Base-by-base conservation (phyloP, 345 rosid genomes). In the Leavenworthia alabamica region DNA sequence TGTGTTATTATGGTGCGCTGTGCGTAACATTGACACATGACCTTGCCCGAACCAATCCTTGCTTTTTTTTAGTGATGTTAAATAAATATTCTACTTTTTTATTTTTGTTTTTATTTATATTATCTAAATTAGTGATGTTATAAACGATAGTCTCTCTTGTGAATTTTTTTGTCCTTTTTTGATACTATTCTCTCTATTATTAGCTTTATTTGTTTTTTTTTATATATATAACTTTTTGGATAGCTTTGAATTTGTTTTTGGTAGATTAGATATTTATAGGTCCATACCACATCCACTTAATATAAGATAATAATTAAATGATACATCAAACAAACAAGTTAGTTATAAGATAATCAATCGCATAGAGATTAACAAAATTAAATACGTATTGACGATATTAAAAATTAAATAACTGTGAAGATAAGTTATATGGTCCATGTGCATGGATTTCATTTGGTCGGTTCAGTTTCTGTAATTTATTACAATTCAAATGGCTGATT, bases 401-500 rank as follows among this genome's bases (percentile, higher is more conserved):
- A 24, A 60, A 15, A 42, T 2, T 31, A 15, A 22, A 22, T 33
- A 51, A 43, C 16, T 44, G 39, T 10, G 20, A 32, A 37, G 64
- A 37, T 37, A 54, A 62, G 56, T 45, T 10, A 46, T 62, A 56
- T 47, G 68, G 64, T 54, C 59, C 74, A 70, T 70, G 74, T 70
- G 74, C 40, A 54, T 40, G 13, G 50, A 54, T 69, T 70, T 55
- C 74, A 62, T 62, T 10, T n/a, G 68, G 74, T 62, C 74, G 74
- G 74, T 39, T 54, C 45, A 14, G 7, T 46, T 56, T 26, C 26
- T 4, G 13, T 22, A 3, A 12, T 4, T 60, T 45, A 41, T 40
- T 56, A 10, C 40, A 23, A 14, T 10, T 56, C 6, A 13, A 26
- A 40, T 6, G 31, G 14, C n/a, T n/a, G 15, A 29, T 15, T 16